A percentile compares a stretch with the other conserved stretches of the same genome.
These are phyloP conservation scores for Diaporthe ilicicola DNA, from an alignment of 2,329 filamentous ascomycete species.

Conservation along the genomic window DNA sequence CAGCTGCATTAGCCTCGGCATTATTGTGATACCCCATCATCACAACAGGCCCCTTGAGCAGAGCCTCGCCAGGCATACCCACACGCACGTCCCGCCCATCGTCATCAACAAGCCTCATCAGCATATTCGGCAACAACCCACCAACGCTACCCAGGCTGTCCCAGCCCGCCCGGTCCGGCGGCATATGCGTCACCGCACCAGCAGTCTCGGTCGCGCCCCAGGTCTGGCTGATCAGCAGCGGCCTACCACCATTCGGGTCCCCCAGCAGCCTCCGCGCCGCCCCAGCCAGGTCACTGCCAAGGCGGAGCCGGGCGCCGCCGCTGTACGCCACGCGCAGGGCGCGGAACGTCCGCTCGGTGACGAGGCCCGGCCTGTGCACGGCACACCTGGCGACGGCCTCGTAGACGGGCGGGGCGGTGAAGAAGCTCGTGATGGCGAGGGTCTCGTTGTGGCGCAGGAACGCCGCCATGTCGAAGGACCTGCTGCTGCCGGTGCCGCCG, in stretches of 20 bases:
- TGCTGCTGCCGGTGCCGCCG: too few species aligned
- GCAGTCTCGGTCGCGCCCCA: background rate
- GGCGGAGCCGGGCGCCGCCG: background rate
- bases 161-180: background rate
- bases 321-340: background rate
- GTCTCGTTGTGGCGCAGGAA: background rate
- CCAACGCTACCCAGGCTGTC: background rate
- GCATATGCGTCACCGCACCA: background rate
- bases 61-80: background rate
- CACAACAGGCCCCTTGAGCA: conserved; percentile 52
- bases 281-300: background rate
- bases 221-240: conserved; percentile 3
- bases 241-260: background rate
- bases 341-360: background rate
- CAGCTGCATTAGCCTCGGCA: conserved; percentile 62
- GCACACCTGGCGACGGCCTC: background rate
- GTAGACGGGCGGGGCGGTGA: background rate
- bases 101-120: background rate
- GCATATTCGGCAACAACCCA: background rate
- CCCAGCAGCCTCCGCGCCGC: background rate
- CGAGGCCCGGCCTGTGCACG: background rate
- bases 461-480: background rate
- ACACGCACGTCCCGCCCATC: background rate
- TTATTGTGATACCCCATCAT: conserved; percentile 73
- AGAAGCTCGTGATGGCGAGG: background rate